Conservation (phyloP, 1,284 basidiomycete species). For the Melampsora americana region DNA sequence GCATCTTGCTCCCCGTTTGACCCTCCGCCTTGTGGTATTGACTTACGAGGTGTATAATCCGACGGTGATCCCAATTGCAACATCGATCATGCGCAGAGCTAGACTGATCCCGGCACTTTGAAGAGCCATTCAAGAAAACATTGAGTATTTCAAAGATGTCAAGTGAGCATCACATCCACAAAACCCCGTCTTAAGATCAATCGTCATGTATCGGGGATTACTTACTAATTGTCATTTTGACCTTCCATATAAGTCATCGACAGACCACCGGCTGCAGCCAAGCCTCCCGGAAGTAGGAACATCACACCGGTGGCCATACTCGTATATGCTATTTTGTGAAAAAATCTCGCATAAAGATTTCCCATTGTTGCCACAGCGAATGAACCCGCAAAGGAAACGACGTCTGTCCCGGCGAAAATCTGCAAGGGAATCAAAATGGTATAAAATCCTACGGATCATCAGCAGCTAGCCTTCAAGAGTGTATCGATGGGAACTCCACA, state of each 20-base stretch:
- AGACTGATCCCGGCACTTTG: conserved; percentile 56
- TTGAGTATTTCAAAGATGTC: not conserved
- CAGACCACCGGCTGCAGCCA: not conserved
- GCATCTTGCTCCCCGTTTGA: not conserved
- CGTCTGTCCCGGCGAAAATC: not conserved
- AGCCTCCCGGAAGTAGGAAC: conserved; percentile 73
- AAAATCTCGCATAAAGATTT: conserved; percentile 74
- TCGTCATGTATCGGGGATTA: not conserved
- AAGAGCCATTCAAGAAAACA: conserved; percentile 49
- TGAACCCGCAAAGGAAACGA: not conserved
- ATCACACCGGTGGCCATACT: conserved; percentile 83
- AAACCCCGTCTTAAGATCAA: not conserved
- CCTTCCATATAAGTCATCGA: not conserved
- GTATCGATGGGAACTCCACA: not conserved
- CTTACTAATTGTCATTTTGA: not conserved
- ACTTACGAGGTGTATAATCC: conserved; percentile 60
- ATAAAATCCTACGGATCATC: not conserved
- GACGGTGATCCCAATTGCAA: conserved; percentile 83
- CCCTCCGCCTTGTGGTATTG: not conserved
- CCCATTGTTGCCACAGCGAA: conserved; percentile 60
- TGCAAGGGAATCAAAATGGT: not conserved
- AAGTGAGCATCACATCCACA: not conserved
- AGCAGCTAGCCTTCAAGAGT: not conserved
- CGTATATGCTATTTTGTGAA: conserved; percentile 81
- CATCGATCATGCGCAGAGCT: conserved; percentile 67